Percentiles rank a stretch among this genome's conserved stretches.
Evolutionary conservation across 106 monocot species (phyloP).

Genomic region (Chionographis japonica): DNA sequence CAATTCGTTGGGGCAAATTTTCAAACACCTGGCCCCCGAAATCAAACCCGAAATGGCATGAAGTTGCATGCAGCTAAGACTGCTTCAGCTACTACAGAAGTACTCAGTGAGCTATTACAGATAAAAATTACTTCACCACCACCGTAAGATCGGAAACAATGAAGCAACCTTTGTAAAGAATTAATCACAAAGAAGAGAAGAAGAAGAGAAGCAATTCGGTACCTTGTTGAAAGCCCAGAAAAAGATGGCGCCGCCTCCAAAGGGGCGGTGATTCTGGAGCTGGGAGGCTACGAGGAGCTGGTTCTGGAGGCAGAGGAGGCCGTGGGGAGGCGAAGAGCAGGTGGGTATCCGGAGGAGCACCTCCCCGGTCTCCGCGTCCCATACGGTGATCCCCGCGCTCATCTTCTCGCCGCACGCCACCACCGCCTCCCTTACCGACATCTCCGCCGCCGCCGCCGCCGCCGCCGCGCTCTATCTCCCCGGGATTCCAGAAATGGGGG

Average conservation of each 20-base stretch:
- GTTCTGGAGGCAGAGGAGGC: conserved; percentile 13
- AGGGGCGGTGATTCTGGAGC: conserved; percentile 15
- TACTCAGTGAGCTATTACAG: no score
- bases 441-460: no score
- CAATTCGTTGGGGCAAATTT: no score
- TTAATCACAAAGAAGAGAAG: not conserved
- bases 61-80: no score
- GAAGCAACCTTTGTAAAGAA: not conserved
- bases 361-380: conserved; percentile 13
- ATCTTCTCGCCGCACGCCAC: conserved; percentile 15
- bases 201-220: not conserved
- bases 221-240: conserved; percentile 34
- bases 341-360: conserved; percentile 11
- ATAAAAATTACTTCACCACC: no score
- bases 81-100: no score
- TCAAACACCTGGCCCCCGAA: no score
- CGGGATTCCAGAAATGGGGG: no score
- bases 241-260: conserved; percentile 27
- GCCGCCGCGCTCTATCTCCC: no score
- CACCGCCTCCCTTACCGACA: conserved; percentile 6
- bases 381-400: conserved; percentile 17
- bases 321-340: conserved; percentile 19
- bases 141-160: no score
- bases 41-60: no score
- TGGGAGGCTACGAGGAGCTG: conserved; percentile 20